Percentiles rank a stretch among this genome's conserved stretches.
Conservation (phyloP, 495 filamentous ascomycete genomes). For the Aspergillus bertholletiae region DNA sequence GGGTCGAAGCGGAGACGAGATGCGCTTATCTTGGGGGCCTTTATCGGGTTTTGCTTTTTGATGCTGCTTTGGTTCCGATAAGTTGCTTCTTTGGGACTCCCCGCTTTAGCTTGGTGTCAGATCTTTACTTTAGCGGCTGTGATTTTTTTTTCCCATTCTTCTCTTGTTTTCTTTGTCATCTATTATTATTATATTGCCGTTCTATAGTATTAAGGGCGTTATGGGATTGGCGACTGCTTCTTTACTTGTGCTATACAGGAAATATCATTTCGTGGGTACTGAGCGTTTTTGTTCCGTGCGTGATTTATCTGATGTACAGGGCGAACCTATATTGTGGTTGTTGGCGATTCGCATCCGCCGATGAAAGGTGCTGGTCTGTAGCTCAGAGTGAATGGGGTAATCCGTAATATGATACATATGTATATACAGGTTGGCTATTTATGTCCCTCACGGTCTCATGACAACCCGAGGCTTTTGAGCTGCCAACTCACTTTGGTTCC, state of each 20-base stretch:
- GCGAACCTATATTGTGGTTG: neutral
- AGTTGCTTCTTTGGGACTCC: too few species aligned
- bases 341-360: neutral
- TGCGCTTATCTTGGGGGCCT: conserved; percentile 84
- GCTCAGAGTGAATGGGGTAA: neutral
- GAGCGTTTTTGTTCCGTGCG: neutral
- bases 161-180: conserved; percentile 7
- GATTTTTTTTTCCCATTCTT: conserved; percentile 3
- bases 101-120: conserved; percentile 1
- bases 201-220: conserved; percentile 10
- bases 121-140: neutral
- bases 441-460: conserved; percentile 10
- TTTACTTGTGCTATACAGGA: conserved; percentile 12
- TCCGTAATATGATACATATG: conserved; percentile 14
- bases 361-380: neutral
- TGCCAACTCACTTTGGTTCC: neutral
- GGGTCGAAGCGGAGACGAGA: conserved; percentile 93
- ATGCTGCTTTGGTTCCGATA: conserved; percentile 80
- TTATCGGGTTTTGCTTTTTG: conserved; percentile 89
- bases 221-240: conserved; percentile 1
- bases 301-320: neutral
- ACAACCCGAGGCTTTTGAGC: conserved; percentile 20
- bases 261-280: neutral
- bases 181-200: conserved; percentile 3
- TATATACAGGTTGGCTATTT: conserved; percentile 14